These are phyloP conservation scores for Eucalyptus polyanthemos DNA, from an alignment of 345 rosid genomes.

Conservation along the genomic window DNA sequence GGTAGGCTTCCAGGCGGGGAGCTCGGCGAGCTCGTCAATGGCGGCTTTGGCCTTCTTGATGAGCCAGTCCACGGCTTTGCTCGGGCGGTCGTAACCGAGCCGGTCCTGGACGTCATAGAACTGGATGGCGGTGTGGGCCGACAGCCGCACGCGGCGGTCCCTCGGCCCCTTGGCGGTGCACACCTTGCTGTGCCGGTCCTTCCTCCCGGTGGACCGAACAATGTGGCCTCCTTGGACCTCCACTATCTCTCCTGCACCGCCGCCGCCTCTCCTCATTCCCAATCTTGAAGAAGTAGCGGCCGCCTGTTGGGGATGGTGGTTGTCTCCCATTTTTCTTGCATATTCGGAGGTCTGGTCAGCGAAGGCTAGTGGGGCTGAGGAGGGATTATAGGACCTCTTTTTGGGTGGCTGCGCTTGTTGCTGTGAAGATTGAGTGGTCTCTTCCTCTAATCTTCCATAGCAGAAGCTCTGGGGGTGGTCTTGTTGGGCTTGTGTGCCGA, in stretches of 20 bases:
- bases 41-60: constrained; percentile 73
- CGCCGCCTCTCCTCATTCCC: constrained; percentile 37
- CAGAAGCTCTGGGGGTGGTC: constrained; percentile 11
- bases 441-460: constrained; percentile 10
- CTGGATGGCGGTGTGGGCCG: constrained; percentile 93
- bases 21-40: constrained; percentile 77
- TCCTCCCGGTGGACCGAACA: constrained; percentile 70
- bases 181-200: constrained; percentile 93
- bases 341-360: constrained; percentile 25
- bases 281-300: constrained; percentile 36
- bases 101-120: constrained; percentile 96
- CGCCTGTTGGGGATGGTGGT: constrained; percentile 5
- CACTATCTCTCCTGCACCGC: constrained; percentile 55
- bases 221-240: constrained; percentile 98
- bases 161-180: constrained; percentile 93
- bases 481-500: background rate
- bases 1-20: constrained; percentile 67
- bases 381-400: constrained; percentile 19
- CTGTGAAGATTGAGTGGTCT: constrained; percentile 1
- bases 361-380: background rate
- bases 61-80: constrained; percentile 95
- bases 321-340: constrained; percentile 43
- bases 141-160: constrained; percentile 90
- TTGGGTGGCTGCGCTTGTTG: constrained; percentile 15
- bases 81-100: constrained; percentile 90